phyloP scores from a whole-genome alignment of 257 asterid genomes.

The Solanum etuberosum region DNA sequence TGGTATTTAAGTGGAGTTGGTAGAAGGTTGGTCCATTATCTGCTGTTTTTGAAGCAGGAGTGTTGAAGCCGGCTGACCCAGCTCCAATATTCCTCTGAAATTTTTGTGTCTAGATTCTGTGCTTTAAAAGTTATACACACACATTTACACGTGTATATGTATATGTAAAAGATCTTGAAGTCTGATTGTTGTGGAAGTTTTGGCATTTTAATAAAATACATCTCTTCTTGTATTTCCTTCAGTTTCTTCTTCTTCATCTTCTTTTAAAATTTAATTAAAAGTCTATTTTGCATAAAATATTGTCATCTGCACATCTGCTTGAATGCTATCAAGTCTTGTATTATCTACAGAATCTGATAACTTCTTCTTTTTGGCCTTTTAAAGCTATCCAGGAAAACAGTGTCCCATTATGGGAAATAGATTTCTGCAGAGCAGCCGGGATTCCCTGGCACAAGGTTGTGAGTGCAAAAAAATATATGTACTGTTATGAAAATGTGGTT shows the following conservation, averaged over 20 bases:
- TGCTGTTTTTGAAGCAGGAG: not conserved
- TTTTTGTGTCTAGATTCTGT: not conserved
- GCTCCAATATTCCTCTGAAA: not conserved
- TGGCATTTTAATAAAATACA: not conserved
- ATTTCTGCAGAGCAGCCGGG: slow-evolving; percentile 50
- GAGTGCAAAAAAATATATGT: slow-evolving; percentile 57
- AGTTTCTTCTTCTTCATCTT: not conserved
- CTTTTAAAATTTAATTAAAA: not conserved
- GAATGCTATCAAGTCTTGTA: not conserved
- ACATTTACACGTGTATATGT: not conserved
- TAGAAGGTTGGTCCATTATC: not conserved
- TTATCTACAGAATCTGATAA: not conserved
- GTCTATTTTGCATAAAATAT: not conserved
- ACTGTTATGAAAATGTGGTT: slow-evolving; percentile 51
- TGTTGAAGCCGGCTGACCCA: not conserved
- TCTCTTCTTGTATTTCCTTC: not conserved
- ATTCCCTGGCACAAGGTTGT: slow-evolving; percentile 67
- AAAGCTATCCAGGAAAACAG: slow-evolving; percentile 24
- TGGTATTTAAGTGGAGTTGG: not conserved
- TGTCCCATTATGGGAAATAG: slow-evolving; percentile 74
- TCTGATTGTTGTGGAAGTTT: not conserved
- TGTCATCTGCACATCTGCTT: not conserved
- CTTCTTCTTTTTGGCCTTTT: not conserved
- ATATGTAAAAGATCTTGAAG: not conserved
- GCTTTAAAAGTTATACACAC: not conserved